Percentiles rank a stretch among this genome's conserved stretches.
Evolutionary conservation across 2,329 filamentous ascomycete genomes (phyloP).

Genomic region (Claviceps paspali): DNA sequence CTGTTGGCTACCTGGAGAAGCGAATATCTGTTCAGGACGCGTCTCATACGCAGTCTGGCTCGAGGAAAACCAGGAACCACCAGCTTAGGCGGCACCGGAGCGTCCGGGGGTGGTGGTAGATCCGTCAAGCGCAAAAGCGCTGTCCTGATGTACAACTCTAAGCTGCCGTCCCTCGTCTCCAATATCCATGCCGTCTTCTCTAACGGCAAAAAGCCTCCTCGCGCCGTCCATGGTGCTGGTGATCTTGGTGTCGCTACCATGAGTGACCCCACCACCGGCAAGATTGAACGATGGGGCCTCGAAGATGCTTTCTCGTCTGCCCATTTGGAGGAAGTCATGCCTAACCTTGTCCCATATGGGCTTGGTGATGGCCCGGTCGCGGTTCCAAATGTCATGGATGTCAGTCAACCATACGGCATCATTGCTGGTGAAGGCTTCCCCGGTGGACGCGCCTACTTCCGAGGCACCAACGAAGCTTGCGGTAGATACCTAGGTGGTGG

Average conservation of each 20-base stretch:
- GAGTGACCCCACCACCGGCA: slow-evolving; percentile 65
- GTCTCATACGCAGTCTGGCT: slow-evolving; percentile 64
- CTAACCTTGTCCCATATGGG: slow-evolving; percentile 61
- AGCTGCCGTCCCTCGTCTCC: slow-evolving; percentile 63
- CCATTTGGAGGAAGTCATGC: slow-evolving; percentile 65
- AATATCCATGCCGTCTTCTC: slow-evolving; percentile 66
- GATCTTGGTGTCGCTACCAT: slow-evolving; percentile 64
- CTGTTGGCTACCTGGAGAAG: slow-evolving; percentile 84
- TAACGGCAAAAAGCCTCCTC: slow-evolving; percentile 56
- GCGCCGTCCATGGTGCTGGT: slow-evolving; percentile 69
- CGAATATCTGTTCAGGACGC: slow-evolving; percentile 81
- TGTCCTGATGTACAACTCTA: slow-evolving; percentile 73
- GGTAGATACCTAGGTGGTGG: slow-evolving; percentile 58
- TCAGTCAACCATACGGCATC: slow-evolving; percentile 73
- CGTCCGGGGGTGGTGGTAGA: slow-evolving; percentile 31
- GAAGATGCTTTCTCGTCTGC: slow-evolving; percentile 59
- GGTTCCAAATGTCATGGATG: slow-evolving; percentile 74
- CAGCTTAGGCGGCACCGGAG: slow-evolving; percentile 32
- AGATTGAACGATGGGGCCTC: slow-evolving; percentile 68
- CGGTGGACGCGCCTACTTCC: slow-evolving; percentile 66
- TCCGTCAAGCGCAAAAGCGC: slow-evolving; percentile 53
- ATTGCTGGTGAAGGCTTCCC: slow-evolving; percentile 77
- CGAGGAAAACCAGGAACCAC: slow-evolving; percentile 65
- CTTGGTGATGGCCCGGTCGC: slow-evolving; percentile 65
- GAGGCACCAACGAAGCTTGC: slow-evolving; percentile 56